Evolutionary conservation across 352 stramenopile genomes (phyloP), one percentile per base, ranked within the genome.

Genomic region (Peronospora farinosa): DNA sequence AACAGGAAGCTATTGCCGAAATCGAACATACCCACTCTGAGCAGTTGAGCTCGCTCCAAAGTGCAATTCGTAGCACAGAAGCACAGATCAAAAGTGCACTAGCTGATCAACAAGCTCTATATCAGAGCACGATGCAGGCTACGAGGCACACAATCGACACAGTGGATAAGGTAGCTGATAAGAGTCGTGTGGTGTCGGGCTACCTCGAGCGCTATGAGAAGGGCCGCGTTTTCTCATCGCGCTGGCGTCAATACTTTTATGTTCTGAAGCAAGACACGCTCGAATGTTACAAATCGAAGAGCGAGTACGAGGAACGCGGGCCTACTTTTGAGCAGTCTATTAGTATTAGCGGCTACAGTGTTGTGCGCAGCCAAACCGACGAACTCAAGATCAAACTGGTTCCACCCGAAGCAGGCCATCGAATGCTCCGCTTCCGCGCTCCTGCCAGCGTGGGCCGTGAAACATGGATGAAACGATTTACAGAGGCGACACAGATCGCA

Each of bases 351-450:
- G 78, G 75, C n/a, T 87, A 78, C 60, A 78, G 57, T 15, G 72
- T 89, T 10, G 67, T 85, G 28, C 74, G 75, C 23, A 87, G 75
- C 37, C 78, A 75, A 37, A 87, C 78, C 9, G 78, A 89, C 51
- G 75, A 89, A 35, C 75, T 84, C 51, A 89, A 89, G 51, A 84
- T 89, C 56, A 89, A 89, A 57, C 42, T 89, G 41, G 60, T 89
- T 16, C 73, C 78, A 10, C 75, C 78, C 8, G 75, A 85, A 47
- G 69, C 78, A 2, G 74, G 75, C 0, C 69, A 65, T 37, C 42
- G 43, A 57, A 86, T 85, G 74, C 68, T 86, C 52, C 78, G 78
- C 39, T 89, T 87, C 48, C 72, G 78, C 7, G 74, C 78, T 25
- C 78, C 78, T 16, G 75, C 78, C 21, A 89, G 75, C 30, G 78